Evolutionary conservation across 148 eudicot genomes (phyloP).

Genomic region (Vaccinium vitisidaea): DNA sequence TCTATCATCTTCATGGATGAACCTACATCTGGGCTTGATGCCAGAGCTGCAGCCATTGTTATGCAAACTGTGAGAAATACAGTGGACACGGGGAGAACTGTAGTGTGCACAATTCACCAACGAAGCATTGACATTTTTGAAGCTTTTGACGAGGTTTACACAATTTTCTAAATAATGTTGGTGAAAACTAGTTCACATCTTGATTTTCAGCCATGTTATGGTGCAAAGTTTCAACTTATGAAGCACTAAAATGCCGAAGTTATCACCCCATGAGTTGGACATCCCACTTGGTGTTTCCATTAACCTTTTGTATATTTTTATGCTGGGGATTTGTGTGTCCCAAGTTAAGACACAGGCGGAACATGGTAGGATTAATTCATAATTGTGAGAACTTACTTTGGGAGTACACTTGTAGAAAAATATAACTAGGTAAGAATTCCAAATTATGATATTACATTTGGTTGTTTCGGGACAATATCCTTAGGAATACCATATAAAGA

Average conservation of each 20-base stretch:
- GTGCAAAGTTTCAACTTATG: background rate
- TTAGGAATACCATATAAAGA: too few species aligned
- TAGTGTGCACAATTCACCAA: constrained; percentile 88
- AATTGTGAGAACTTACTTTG: background rate
- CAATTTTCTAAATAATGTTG: background rate
- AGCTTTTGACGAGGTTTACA: constrained; percentile 76
- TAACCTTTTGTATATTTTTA: too few species aligned
- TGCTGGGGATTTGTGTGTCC: background rate
- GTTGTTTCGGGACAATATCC: background rate
- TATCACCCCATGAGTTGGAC: background rate
- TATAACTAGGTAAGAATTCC: background rate
- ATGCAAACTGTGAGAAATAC: constrained; percentile 86
- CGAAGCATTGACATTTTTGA: constrained; percentile 91
- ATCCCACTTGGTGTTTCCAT: background rate
- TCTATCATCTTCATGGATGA: constrained; percentile 94
- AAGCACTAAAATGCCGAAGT: background rate
- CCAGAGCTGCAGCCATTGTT: constrained; percentile 94
- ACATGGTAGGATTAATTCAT: background rate
- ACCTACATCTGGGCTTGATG: constrained; percentile 96
- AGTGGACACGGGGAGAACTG: constrained; percentile 82
- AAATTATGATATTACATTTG: background rate
- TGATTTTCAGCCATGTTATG: background rate
- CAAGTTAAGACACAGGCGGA: background rate
- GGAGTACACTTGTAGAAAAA: background rate
- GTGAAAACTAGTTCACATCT: background rate